Conservation (phyloP, 2,329 filamentous ascomycete species). For the Metarhizium guizhouense region DNA sequence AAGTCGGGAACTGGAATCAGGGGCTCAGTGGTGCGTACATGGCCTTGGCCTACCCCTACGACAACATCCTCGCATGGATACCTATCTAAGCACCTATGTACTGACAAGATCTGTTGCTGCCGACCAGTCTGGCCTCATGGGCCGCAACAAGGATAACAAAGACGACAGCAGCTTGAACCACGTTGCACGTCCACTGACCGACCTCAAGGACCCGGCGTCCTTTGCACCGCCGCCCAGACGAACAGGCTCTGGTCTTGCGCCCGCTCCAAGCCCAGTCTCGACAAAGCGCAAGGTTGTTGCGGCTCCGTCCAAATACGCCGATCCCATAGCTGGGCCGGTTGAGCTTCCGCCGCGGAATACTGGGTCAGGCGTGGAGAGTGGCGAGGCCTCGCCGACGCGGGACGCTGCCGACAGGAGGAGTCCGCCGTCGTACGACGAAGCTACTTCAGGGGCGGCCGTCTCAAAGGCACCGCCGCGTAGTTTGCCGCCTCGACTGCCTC, state of each 20-base stretch:
- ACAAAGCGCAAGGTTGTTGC: constrained; percentile 17
- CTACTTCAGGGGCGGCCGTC: constrained; percentile 2
- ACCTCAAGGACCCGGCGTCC: constrained; percentile 64
- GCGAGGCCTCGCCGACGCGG: constrained; percentile 11
- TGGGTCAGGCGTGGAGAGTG: neutral
- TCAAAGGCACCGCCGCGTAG: constrained; percentile 37
- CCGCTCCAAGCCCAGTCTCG: constrained; percentile 14
- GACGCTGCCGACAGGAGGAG: constrained; percentile 27
- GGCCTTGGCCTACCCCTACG: no score
- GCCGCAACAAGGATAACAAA: constrained; percentile 28
- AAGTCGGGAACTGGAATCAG: constrained; percentile 28
- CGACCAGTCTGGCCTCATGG: constrained; percentile 35
- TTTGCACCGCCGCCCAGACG: constrained; percentile 77
- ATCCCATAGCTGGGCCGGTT: constrained; percentile 15
- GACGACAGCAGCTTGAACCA: constrained; percentile 22
- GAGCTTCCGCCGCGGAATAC: constrained; percentile 9
- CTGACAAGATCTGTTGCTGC: neutral
- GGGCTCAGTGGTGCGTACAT: constrained; percentile 31
- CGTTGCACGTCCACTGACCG: constrained; percentile 52
- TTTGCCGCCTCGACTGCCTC: constrained; percentile 38
- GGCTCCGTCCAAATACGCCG: constrained; percentile 24
- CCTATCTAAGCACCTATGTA: neutral
- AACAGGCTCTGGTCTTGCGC: constrained; percentile 25
- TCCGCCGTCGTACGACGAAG: constrained; percentile 20
- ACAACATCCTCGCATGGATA: no score